Evolutionary conservation across 495 filamentous ascomycete genomes (phyloP), one percentile per base, ranked within the genome.

Genomic region (Podospora bellae-mahoneyi): DNA sequence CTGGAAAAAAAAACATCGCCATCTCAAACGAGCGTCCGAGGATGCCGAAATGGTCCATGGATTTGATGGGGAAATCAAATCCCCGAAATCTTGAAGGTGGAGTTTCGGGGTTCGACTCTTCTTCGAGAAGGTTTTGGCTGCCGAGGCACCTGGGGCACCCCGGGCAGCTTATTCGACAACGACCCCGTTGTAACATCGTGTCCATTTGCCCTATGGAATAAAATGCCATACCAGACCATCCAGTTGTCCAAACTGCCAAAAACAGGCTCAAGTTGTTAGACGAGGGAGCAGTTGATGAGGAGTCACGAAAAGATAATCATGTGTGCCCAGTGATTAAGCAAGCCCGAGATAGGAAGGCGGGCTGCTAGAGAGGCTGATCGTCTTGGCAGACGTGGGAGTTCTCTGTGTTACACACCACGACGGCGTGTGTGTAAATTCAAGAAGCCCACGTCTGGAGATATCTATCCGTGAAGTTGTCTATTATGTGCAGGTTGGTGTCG

Each of bases 341-440:
- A 61, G 67, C 64, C 64, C 67, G 59, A 69, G 67, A 69, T 69
- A 69, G 67, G 67, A 69, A 69, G 67, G 67, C 62, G 32, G 64
- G 44, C 55, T 56, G 19, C 55, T 34, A 58, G 19, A 55, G 23
- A 65, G 62, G 62, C 67, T 64, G 67, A 69, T 69, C 67, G 56
- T 62, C 67, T 69, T 69, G 67, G 67, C 67, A 55, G 67, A 65
- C 67, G 67, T 69, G 67, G 67, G 48, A 30, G 54, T 39, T 6
- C 39, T 18, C n/a, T 10, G 28, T 20, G 19, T 2, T 28, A 48
- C 27, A 44, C 30, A 58, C 55, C 55, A 58, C 23, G 55, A 9
- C 55, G 55, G 55, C 55, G 55, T 58, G n/a, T 7, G 23, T n/a
- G 55, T 58, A 58, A 26, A 48, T 10, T 13, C 15, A 13, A 32